A percentile compares a stretch with the other conserved stretches of the same genome.
phyloP scores from a whole-genome alignment of 176 grass and related monocot genomes.

The Bolboschoenus planiculmis region DNA sequence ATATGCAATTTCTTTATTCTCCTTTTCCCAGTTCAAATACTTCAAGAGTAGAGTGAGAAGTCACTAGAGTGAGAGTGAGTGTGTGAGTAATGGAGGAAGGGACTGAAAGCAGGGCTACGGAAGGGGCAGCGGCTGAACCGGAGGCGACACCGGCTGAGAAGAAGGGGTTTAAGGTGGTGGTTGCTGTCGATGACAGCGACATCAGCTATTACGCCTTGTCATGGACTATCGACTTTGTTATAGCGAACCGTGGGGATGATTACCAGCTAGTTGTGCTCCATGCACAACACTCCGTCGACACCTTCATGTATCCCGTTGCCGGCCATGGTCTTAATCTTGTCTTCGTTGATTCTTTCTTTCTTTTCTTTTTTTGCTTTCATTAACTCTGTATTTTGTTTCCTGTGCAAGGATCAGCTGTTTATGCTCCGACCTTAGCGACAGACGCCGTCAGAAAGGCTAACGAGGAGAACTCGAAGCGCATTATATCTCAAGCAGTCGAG shows the following conservation, averaged over 20 bases:
- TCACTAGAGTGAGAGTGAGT: background rate
- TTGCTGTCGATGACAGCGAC: slow-evolving; percentile 75
- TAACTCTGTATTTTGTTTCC: background rate
- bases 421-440: slow-evolving; percentile 27
- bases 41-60: background rate
- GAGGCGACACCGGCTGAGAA: background rate
- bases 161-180: slow-evolving; percentile 47
- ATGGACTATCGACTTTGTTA: slow-evolving; percentile 60
- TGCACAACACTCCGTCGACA: slow-evolving; percentile 40
- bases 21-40: background rate
- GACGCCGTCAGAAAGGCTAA: slow-evolving; percentile 49
- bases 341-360: background rate
- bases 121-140: background rate
- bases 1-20: background rate
- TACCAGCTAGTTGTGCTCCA: slow-evolving; percentile 52
- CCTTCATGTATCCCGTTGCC: slow-evolving; percentile 56
- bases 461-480: slow-evolving; percentile 41
- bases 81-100: background rate
- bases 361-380: background rate
- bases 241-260: slow-evolving; percentile 18
- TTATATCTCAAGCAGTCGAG: slow-evolving; percentile 35
- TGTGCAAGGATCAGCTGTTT: slow-evolving; percentile 19
- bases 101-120: background rate
- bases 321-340: slow-evolving; percentile 37
- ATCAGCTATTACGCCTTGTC: slow-evolving; percentile 59